phyloP scores from a whole-genome alignment of 1,284 basidiomycete species.

The Athelia sp. region DNA sequence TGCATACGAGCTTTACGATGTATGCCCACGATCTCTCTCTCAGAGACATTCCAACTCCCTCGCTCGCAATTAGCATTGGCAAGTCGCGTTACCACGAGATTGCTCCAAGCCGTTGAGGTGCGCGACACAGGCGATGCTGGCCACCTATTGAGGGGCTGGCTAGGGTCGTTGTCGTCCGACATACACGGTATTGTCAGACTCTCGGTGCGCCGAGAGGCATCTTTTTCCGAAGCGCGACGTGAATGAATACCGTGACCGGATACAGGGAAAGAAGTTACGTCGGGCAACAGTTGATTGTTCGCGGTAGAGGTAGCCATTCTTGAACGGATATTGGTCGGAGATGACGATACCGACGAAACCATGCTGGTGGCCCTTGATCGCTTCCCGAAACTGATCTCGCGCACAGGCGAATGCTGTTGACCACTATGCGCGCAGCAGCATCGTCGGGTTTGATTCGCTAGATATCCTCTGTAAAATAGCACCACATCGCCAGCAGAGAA shows the following conservation, averaged over 20 bases:
- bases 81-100: constrained; percentile 47
- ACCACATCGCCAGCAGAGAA: constrained; percentile 60
- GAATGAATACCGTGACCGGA: constrained; percentile 76
- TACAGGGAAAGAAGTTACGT: constrained; percentile 59
- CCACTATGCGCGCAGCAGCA: constrained; percentile 60
- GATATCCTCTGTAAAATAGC: constrained; percentile 53
- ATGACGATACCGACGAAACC: constrained; percentile 39
- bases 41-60: constrained; percentile 66
- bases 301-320: constrained; percentile 33
- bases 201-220: constrained; percentile 41
- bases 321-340: constrained; percentile 41
- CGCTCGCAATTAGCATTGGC: constrained; percentile 61
- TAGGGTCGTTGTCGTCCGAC: constrained; percentile 42
- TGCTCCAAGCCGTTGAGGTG: constrained; percentile 42
- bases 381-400: constrained; percentile 40
- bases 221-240: constrained; percentile 64
- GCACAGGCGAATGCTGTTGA: constrained; percentile 35
- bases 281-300: constrained; percentile 36
- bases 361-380: constrained; percentile 58
- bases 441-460: constrained; percentile 53
- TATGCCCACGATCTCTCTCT: constrained; percentile 55
- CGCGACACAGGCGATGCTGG: constrained; percentile 23
- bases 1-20: constrained; percentile 51
- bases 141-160: constrained; percentile 34
- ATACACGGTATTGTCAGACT: constrained; percentile 38